These are phyloP conservation scores for Zygosaccharomyces gambellarensis DNA, from an alignment of 805 yeast genomes.

Conservation along the genomic window DNA sequence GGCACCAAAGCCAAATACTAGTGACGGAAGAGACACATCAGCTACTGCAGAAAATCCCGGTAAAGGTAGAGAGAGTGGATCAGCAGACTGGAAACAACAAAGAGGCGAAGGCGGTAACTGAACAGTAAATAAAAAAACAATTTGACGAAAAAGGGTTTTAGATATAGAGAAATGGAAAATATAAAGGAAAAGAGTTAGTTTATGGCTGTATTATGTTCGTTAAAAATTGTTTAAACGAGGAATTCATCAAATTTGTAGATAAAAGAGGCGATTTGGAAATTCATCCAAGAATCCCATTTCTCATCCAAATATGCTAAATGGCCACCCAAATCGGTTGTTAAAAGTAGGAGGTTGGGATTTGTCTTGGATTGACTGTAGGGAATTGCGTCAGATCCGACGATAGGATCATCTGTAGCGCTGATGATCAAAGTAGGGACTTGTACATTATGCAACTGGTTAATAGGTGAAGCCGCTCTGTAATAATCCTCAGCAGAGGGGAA, in stretches of 20 bases:
- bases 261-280: slow-evolving; percentile 39
- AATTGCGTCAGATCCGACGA: slow-evolving; percentile 46
- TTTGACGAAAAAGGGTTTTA: not conserved
- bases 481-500: slow-evolving; percentile 58
- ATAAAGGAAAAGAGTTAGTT: too few relatives aligned
- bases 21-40: not conserved
- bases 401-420: slow-evolving; percentile 60
- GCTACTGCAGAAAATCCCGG: slow-evolving; percentile 8
- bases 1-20: slow-evolving; percentile 2
- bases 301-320: slow-evolving; percentile 53
- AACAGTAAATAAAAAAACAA: not conserved
- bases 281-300: slow-evolving; percentile 46
- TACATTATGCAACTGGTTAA: slow-evolving; percentile 49
- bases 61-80: slow-evolving; percentile 64
- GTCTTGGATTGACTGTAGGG: slow-evolving; percentile 46
- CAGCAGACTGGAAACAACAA: slow-evolving; percentile 63
- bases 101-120: slow-evolving; percentile 71
- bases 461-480: slow-evolving; percentile 62
- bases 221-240: slow-evolving; percentile 16
- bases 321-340: slow-evolving; percentile 64
- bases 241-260: slow-evolving; percentile 37
- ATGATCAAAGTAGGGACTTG: slow-evolving; percentile 60
- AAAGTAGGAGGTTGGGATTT: slow-evolving; percentile 56
- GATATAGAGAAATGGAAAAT: too few relatives aligned
- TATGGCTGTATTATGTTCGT: not conserved